Evolutionary conservation across 2,329 filamentous ascomycete species (phyloP).

Genomic region (Diaporthe amygdali): DNA sequence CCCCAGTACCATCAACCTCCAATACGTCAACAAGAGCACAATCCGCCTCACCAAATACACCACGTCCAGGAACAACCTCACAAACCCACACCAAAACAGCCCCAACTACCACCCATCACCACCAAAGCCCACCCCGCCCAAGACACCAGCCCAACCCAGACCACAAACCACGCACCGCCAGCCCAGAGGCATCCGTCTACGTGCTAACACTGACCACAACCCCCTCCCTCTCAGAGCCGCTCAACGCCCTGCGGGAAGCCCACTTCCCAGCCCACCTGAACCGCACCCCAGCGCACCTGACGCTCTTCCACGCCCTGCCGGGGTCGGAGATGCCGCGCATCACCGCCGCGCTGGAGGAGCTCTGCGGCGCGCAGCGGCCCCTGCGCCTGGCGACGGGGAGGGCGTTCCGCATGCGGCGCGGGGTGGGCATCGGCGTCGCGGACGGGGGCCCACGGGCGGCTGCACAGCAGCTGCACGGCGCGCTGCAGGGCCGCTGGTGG

Average conservation of each 20-base stretch:
- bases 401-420: constrained; percentile 6
- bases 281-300: constrained; percentile 19
- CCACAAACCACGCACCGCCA: not conserved
- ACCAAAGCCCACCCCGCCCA: not conserved
- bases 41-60: not conserved
- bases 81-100: not conserved
- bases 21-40: not conserved
- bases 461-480: not conserved
- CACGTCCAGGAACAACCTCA: not conserved
- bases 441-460: not conserved
- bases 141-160: not conserved
- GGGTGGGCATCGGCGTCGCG: not conserved
- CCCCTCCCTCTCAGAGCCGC: constrained; percentile 1
- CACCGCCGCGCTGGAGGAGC: not conserved
- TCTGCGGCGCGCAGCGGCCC: not conserved
- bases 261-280: constrained; percentile 17
- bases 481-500: not conserved
- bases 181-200: not conserved
- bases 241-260: constrained; percentile 11
- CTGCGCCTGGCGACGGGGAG: not conserved
- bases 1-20: not conserved
- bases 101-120: not conserved
- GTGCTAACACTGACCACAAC: constrained; percentile 18
- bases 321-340: not conserved
- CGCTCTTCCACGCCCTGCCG: constrained; percentile 22